Percentiles rank a stretch among this genome's conserved stretches.
These are phyloP conservation scores for Backusella macrospora DNA, from an alignment of 192 early-diverging fungal species.

Conservation along the genomic window DNA sequence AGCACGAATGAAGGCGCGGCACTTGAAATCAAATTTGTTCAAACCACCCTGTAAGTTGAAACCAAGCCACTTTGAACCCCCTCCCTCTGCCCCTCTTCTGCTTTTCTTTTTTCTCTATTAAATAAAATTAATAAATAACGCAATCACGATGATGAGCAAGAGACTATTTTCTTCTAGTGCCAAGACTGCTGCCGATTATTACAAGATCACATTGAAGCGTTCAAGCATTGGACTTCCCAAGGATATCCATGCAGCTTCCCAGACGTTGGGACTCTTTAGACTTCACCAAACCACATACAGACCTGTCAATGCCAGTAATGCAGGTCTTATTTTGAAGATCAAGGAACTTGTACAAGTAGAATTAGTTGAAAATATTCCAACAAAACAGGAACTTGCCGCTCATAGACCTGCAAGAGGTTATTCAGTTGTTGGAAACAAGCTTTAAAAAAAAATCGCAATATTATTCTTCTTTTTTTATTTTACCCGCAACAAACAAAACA, in stretches of 20 bases:
- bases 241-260: constrained; percentile 33
- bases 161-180: constrained; percentile 29
- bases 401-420: constrained; percentile 39
- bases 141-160: constrained; percentile 9
- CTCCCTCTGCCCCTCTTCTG: constrained; percentile 7
- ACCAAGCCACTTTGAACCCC: constrained; percentile 2
- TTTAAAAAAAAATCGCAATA: background rate
- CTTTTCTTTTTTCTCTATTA: constrained; percentile 5
- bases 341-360: constrained; percentile 54
- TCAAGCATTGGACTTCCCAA: constrained; percentile 49
- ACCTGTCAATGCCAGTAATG: constrained; percentile 47
- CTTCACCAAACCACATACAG: constrained; percentile 49
- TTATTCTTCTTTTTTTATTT: background rate
- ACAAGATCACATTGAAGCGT: constrained; percentile 51
- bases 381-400: constrained; percentile 33
- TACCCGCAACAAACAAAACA: background rate
- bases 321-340: constrained; percentile 54
- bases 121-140: background rate
- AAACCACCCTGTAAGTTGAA: background rate
- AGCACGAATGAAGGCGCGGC: background rate
- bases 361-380: constrained; percentile 43
- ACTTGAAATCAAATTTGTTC: background rate
- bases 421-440: constrained; percentile 31
- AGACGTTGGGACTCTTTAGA: constrained; percentile 40
- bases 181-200: constrained; percentile 31